These are phyloP conservation scores for Saccharomycopsis sp. DNA, from an alignment of 805 yeast genomes.

Conservation along the genomic window DNA sequence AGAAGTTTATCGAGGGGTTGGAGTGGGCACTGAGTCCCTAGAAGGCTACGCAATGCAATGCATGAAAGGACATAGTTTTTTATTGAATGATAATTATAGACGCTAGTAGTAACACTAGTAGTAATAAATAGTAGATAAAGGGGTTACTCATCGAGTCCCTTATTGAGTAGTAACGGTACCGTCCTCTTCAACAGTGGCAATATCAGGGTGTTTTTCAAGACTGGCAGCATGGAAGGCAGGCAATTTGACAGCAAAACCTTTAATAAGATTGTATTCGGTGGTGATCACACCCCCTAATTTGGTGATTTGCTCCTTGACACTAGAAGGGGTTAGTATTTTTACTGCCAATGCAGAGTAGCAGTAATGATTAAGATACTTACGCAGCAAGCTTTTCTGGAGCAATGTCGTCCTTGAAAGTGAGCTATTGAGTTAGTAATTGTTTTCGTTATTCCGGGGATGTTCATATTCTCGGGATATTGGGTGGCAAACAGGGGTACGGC, in stretches of 20 bases:
- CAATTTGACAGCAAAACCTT: constrained; percentile 56
- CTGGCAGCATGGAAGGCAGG: constrained; percentile 46
- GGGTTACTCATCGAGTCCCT: neutral
- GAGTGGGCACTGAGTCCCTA: constrained; percentile 8
- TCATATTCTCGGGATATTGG: too few relatives aligned
- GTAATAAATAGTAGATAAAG: neutral
- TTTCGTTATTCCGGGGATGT: too few relatives aligned
- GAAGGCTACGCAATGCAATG: too few relatives aligned
- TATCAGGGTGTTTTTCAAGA: constrained; percentile 43
- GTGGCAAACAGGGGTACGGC: too few relatives aligned
- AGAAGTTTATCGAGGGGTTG: constrained; percentile 6
- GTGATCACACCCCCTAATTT: constrained; percentile 56
- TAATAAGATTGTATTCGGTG: constrained; percentile 56
- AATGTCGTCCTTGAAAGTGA: constrained; percentile 10
- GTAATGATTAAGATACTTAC: neutral
- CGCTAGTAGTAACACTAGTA: neutral
- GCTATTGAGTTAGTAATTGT: neutral
- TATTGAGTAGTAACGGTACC: constrained; percentile 39
- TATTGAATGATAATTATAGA: too few relatives aligned
- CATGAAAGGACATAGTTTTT: too few relatives aligned
- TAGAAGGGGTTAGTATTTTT: constrained; percentile 20
- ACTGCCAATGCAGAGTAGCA: neutral
- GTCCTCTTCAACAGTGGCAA: constrained; percentile 61
- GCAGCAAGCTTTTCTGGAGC: neutral
- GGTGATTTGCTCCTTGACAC: constrained; percentile 41